Conservation (phyloP, 345 rosid species). For the Euphorbia tirucalli region DNA sequence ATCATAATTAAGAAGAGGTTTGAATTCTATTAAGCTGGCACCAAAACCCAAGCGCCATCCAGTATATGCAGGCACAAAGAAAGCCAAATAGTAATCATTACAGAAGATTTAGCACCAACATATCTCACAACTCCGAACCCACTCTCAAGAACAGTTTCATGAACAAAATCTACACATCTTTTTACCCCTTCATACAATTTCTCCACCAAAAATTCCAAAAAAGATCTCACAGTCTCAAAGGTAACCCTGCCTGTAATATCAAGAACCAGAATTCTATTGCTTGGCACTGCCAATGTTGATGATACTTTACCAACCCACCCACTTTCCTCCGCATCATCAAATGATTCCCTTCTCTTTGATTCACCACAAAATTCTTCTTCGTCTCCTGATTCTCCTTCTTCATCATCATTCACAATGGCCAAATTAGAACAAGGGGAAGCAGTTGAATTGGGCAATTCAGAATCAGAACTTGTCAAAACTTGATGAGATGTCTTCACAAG, state of each 20-base stretch:
- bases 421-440: slow-evolving; percentile 9
- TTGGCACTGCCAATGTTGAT: slow-evolving; percentile 57
- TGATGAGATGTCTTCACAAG: slow-evolving; percentile 64
- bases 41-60: slow-evolving; percentile 60
- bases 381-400: slow-evolving; percentile 1
- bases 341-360: slow-evolving; percentile 13
- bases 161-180: slow-evolving; percentile 34
- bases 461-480: slow-evolving; percentile 35
- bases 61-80: slow-evolving; percentile 59
- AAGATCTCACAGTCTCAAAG: slow-evolving; percentile 66
- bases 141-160: slow-evolving; percentile 40
- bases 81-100: slow-evolving; percentile 45
- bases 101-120: slow-evolving; percentile 50
- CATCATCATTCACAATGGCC: slow-evolving; percentile 25
- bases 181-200: slow-evolving; percentile 41
- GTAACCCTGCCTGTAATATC: slow-evolving; percentile 66
- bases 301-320: slow-evolving; percentile 60
- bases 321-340: too few relatives aligned
- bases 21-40: slow-evolving; percentile 32
- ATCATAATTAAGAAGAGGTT: background rate
- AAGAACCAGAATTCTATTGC: slow-evolving; percentile 64
- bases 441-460: background rate
- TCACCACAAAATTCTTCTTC: slow-evolving; percentile 21
- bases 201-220: slow-evolving; percentile 56
- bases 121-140: slow-evolving; percentile 47